Percentiles rank a stretch among this genome's conserved stretches.
Evolutionary conservation across 2,329 filamentous ascomycete genomes (phyloP).

Genomic region (Curvularia spicifera): DNA sequence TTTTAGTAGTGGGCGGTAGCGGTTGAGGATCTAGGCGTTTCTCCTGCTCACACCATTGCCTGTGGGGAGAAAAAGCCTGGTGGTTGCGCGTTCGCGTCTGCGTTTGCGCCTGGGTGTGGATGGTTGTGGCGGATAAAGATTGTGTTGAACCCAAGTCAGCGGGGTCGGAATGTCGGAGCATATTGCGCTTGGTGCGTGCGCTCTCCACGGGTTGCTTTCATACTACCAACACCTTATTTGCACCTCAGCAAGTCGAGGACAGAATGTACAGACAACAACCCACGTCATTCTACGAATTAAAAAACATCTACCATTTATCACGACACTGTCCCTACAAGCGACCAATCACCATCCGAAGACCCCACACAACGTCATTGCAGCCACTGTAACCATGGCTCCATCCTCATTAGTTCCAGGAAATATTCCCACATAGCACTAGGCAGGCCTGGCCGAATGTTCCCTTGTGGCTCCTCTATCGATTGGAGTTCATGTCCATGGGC

Average conservation of each 20-base stretch:
- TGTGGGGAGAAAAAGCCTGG: constrained; percentile 2
- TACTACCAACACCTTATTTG: constrained; percentile 4
- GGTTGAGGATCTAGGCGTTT: constrained; percentile 4
- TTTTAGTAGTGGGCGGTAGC: constrained; percentile 1
- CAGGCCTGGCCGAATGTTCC: constrained; percentile 38
- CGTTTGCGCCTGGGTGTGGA: constrained; percentile 24
- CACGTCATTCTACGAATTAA: not conserved
- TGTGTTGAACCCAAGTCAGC: constrained; percentile 15
- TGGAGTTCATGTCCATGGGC: constrained; percentile 31
- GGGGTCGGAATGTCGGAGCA: constrained; percentile 20
- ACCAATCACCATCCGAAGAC: constrained; percentile 10
- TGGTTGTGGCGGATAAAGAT: constrained; percentile 29
- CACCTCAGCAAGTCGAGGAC: not conserved
- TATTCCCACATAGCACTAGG: constrained; percentile 20
- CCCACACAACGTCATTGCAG: constrained; percentile 22
- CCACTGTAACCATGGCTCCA: constrained; percentile 4
- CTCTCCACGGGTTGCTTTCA: not conserved
- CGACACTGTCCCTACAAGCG: constrained; percentile 24
- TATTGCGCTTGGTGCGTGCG: constrained; percentile 7
- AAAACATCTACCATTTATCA: not conserved
- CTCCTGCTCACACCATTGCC: constrained; percentile 38
- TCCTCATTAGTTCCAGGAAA: constrained; percentile 20
- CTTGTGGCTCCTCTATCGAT: constrained; percentile 20
- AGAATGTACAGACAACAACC: not conserved
- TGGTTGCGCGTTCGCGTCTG: constrained; percentile 20